Percentiles rank a stretch among this genome's conserved stretches.
Evolutionary conservation across 495 filamentous ascomycete genomes (phyloP).

Genomic region (Xylaria sp.): DNA sequence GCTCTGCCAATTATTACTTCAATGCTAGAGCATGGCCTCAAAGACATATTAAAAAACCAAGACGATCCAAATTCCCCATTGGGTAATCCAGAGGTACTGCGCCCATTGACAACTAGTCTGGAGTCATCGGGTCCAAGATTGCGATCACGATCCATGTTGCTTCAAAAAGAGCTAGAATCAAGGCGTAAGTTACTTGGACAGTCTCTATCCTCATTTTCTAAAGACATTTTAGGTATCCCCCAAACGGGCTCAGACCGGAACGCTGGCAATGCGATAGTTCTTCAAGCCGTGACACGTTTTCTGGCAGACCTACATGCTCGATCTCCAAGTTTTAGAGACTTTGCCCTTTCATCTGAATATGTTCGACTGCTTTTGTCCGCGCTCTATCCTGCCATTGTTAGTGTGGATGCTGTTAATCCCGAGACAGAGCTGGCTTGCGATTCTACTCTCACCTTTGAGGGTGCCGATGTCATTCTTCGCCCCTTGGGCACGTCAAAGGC

Average conservation of each 20-base stretch:
- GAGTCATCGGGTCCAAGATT: conserved; percentile 44
- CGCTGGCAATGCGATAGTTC: conserved; percentile 58
- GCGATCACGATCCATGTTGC: conserved; percentile 55
- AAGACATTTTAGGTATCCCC: conserved; percentile 21
- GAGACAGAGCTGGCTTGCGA: conserved; percentile 83
- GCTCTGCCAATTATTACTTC: conserved; percentile 80
- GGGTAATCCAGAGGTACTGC: conserved; percentile 31
- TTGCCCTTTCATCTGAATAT: conserved; percentile 77
- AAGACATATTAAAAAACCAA: conserved; percentile 67
- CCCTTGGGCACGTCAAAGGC: conserved; percentile 64
- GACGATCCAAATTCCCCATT: conserved; percentile 63
- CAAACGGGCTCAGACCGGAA: conserved; percentile 56
- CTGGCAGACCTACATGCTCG: conserved; percentile 76
- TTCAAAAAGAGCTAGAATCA: conserved; percentile 57
- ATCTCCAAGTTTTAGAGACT: conserved; percentile 79
- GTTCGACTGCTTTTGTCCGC: conserved; percentile 76
- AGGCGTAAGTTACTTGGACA: conserved; percentile 48
- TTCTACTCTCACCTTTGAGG: conserved; percentile 81
- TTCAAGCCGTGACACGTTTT: conserved; percentile 80
- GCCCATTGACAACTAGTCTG: conserved; percentile 26
- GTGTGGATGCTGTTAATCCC: conserved; percentile 78
- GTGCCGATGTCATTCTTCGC: conserved; percentile 80
- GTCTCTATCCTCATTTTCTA: not conserved
- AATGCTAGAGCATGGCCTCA: conserved; percentile 86
- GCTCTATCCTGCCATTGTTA: conserved; percentile 85